Evolutionary conservation across 208 protist species (phyloP).

Genomic region (Trypanosoma cruzi): DNA sequence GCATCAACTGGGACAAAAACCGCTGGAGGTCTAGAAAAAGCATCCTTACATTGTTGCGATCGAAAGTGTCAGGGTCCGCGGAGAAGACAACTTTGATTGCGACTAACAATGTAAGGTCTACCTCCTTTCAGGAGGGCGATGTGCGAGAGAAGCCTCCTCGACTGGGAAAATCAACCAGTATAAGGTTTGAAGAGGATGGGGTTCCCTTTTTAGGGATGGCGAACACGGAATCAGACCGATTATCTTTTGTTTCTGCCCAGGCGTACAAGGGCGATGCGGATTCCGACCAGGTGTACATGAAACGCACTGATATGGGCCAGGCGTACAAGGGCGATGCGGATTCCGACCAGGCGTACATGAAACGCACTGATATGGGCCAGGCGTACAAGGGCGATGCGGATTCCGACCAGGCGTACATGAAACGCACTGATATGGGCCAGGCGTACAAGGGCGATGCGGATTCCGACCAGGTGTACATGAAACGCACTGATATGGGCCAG

Average conservation of each 20-base stretch:
- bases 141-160: not conserved
- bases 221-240: not conserved
- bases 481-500: too few species aligned
- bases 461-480: too few species aligned
- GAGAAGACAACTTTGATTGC: not conserved
- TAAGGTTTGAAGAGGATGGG: not conserved
- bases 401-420: too few species aligned
- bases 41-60: conserved; percentile 5
- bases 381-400: too few species aligned
- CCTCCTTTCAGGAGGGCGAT: not conserved
- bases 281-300: not conserved
- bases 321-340: too few species aligned
- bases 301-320: too few species aligned
- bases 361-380: too few species aligned
- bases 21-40: conserved; percentile 13
- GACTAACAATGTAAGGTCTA: not conserved
- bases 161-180: not conserved
- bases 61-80: not conserved
- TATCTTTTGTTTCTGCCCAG: not conserved
- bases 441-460: too few species aligned
- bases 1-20: conserved; percentile 2
- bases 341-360: too few species aligned
- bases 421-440: too few species aligned
- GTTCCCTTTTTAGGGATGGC: not conserved
- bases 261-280: not conserved